Base-by-base conservation (phyloP, 306 rosid genomes). In the Malus orientalis region DNA sequence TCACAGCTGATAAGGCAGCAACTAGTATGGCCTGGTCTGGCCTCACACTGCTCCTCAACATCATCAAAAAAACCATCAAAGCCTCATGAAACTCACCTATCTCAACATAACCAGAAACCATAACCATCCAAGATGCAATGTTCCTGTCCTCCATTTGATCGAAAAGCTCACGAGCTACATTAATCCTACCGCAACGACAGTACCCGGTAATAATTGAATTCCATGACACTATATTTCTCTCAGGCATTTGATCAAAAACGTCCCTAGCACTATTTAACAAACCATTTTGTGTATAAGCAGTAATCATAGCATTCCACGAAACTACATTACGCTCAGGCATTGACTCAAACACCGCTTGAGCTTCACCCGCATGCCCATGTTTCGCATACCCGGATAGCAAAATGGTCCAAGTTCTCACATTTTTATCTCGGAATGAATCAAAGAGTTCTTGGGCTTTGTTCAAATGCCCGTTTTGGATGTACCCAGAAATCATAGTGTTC, bases 351-450 rank as follows among this genome's bases (percentile, higher is more conserved):
- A 77, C 49, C 70, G 25, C 11, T 53, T n/a, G 32, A 36, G 85
- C 81, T 64, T 81, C 81, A 23, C 58, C 47, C 2, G 73, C 70
- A 72, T 58, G 78, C 60, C 78, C 81, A 60, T 36, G 51, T 72
- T 51, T 80, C 57, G 83, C 78, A 36, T 79, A 83, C 62, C 84
- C 79, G n/a, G 70, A 53, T 40, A 84, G n/a, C 70, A 80, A 58
- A 67, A 76, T 73, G 15, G 84, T 83, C 86, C 84, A 83, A 30
- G 84, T 79, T 22, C 81, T 49, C 42, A 83, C 81, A 76, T 71
- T 83, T 42, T 76, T 79, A 36, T 62, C 81, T 14, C 38, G 76
- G 58, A 83, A 79, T 36, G 75, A 74, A 42, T 73, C 23, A 32
- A 83, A 79, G 23, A 80, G 79, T 14, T 5, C 59, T 54, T 68